phyloP scores from a whole-genome alignment of 352 stramenopile genomes.

The Phytophthora pini region DNA sequence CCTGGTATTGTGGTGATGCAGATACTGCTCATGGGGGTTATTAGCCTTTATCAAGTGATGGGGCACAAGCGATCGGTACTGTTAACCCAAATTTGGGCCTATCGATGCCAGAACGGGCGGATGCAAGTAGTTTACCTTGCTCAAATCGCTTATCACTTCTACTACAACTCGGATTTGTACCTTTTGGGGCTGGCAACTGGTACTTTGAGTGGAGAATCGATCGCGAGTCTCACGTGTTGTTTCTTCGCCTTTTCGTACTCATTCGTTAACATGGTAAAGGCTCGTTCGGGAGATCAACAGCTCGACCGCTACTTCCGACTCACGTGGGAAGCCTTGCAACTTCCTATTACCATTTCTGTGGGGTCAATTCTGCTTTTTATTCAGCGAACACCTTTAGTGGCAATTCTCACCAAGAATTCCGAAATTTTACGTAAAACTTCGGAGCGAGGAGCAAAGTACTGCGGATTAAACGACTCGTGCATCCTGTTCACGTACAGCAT shows the following conservation, averaged over 20 bases:
- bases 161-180: slow-evolving; percentile 29
- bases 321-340: slow-evolving; percentile 19
- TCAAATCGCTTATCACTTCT: slow-evolving; percentile 30
- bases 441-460: slow-evolving; percentile 14
- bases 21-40: too few relatives aligned
- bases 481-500: slow-evolving; percentile 25
- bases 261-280: slow-evolving; percentile 19
- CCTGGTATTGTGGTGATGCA: too few relatives aligned
- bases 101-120: slow-evolving; percentile 29
- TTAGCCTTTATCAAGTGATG: too few relatives aligned
- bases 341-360: slow-evolving; percentile 4
- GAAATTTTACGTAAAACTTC: slow-evolving; percentile 29
- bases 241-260: slow-evolving; percentile 26
- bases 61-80: slow-evolving; percentile 1
- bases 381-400: slow-evolving; percentile 8
- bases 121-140: slow-evolving; percentile 27
- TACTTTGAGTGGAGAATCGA: slow-evolving; percentile 20
- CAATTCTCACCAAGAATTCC: slow-evolving; percentile 10
- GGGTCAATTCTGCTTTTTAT: slow-evolving; percentile 5
- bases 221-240: slow-evolving; percentile 31
- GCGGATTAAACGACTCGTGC: slow-evolving; percentile 29
- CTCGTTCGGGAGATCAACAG: slow-evolving; percentile 22
- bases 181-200: slow-evolving; percentile 26
- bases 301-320: slow-evolving; percentile 25
- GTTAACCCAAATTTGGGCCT: slow-evolving; percentile 36